Conservation (phyloP, 352 stramenopile genomes). For the Aphanomyces invadans region DNA sequence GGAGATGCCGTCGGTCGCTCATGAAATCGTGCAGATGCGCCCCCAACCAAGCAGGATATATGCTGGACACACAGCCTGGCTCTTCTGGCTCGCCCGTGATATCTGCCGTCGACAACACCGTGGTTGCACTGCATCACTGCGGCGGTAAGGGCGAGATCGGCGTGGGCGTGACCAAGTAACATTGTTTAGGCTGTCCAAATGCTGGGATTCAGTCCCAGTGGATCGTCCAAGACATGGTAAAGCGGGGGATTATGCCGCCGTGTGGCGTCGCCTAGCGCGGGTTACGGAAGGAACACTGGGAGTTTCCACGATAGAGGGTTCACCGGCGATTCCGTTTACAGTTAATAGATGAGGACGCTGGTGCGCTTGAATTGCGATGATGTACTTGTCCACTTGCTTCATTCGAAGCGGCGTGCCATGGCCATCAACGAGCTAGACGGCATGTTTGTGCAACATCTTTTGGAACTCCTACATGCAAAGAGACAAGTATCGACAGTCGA, state of each 20-base stretch:
- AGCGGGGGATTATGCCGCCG: slow-evolving; percentile 34
- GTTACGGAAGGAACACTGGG: no score
- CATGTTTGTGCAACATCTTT: slow-evolving; percentile 68
- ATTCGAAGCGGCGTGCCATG: neutral
- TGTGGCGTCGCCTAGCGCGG: slow-evolving; percentile 29
- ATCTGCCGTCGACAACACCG: slow-evolving; percentile 39
- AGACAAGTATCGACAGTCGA: no score
- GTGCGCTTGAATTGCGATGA: no score
- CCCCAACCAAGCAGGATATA: slow-evolving; percentile 52
- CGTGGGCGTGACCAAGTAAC: neutral
- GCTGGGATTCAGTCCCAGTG: slow-evolving; percentile 43
- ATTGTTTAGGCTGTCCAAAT: slow-evolving; percentile 42
- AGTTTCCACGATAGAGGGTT: no score
- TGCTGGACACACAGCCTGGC: slow-evolving; percentile 64
- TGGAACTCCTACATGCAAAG: slow-evolving; percentile 35
- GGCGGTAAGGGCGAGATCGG: slow-evolving; percentile 27
- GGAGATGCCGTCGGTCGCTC: neutral
- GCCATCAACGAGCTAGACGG: slow-evolving; percentile 39
- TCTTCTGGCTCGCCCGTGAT: slow-evolving; percentile 65
- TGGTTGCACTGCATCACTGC: slow-evolving; percentile 73
- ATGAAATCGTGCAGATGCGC: slow-evolving; percentile 39
- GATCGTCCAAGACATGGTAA: slow-evolving; percentile 41
- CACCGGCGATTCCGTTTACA: no score
- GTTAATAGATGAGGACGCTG: no score
- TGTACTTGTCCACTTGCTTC: neutral